Evolutionary conservation across 2,329 filamentous ascomycete species (phyloP).

Genomic region (Lasiodiplodia gonubiensis): DNA sequence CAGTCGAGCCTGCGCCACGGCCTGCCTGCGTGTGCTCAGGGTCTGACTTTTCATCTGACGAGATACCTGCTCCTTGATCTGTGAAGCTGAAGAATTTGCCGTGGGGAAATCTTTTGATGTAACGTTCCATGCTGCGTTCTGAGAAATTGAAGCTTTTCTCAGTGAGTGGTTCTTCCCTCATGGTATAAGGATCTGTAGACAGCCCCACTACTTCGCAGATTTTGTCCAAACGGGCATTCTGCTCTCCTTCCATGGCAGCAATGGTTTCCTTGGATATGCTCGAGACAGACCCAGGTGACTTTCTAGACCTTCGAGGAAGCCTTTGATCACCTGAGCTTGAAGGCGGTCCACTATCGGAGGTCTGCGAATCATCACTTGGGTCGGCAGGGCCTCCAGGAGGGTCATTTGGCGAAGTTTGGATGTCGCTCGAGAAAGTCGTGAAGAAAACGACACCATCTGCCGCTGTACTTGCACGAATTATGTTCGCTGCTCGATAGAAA

Average conservation of each 20-base stretch:
- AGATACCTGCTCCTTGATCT: slow-evolving; percentile 39
- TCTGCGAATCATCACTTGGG: slow-evolving; percentile 41
- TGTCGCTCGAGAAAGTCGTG: slow-evolving; percentile 34
- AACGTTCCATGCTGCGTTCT: slow-evolving; percentile 42
- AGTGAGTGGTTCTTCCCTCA: slow-evolving; percentile 33
- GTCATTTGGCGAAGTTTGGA: slow-evolving; percentile 35
- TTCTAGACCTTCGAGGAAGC: slow-evolving; percentile 1
- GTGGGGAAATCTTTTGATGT: slow-evolving; percentile 41
- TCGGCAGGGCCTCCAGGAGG: slow-evolving; percentile 37
- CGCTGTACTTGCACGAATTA: slow-evolving; percentile 41
- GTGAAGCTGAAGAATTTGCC: slow-evolving; percentile 46
- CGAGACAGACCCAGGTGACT: slow-evolving; percentile 33
- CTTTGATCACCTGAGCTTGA: slow-evolving; percentile 8
- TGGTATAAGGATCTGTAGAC: slow-evolving; percentile 19
- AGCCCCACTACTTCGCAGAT: slow-evolving; percentile 27
- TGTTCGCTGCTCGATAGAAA: slow-evolving; percentile 37
- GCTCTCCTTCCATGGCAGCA: slow-evolving; percentile 15
- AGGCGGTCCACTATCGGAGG: slow-evolving; percentile 38
- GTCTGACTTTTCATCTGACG: slow-evolving; percentile 35
- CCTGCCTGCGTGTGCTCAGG: slow-evolving; percentile 1
- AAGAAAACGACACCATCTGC: slow-evolving; percentile 44
- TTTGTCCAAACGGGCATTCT: slow-evolving; percentile 8
- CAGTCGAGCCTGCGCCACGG: background rate
- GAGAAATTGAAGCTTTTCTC: slow-evolving; percentile 41
- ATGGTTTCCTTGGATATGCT: slow-evolving; percentile 6